phyloP scores from a whole-genome alignment of 2,329 filamentous ascomycete species.

The Fusarium sp. region DNA sequence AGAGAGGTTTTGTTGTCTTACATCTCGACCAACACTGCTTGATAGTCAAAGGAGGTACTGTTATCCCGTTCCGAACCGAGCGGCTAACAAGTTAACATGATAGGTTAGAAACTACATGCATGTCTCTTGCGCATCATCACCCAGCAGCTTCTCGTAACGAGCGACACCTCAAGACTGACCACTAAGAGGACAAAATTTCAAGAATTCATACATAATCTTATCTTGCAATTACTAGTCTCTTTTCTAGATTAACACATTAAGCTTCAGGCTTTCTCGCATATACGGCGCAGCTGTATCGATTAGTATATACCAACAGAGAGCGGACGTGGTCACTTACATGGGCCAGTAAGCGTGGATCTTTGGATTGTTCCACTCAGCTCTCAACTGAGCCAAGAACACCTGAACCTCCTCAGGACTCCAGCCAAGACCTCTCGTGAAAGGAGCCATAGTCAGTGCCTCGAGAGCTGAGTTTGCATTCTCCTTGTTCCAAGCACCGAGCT shows the following conservation, averaged over 20 bases:
- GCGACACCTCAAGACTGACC: no score
- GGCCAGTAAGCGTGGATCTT: slow-evolving; percentile 39
- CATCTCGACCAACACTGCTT: no score
- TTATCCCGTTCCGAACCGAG: no score
- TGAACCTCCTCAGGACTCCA: slow-evolving; percentile 35
- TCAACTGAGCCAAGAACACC: slow-evolving; percentile 19
- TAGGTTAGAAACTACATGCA: no score
- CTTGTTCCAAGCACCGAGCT: slow-evolving; percentile 54
- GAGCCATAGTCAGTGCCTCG: slow-evolving; percentile 46
- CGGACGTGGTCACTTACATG: slow-evolving; percentile 3
- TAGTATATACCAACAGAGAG: not conserved
- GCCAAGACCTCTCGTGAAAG: slow-evolving; percentile 44
- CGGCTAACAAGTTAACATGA: no score
- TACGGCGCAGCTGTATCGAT: slow-evolving; percentile 21
- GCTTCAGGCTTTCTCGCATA: slow-evolving; percentile 32
- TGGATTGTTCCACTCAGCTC: slow-evolving; percentile 28
- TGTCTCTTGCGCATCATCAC: no score
- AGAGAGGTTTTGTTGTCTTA: no score
- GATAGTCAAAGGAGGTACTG: no score
- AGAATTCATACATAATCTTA: no score
- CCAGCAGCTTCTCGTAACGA: no score
- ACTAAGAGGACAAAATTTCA: no score
- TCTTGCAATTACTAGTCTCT: not conserved
- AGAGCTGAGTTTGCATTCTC: slow-evolving; percentile 41
- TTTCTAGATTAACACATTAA: not conserved